Percentiles rank a stretch among this genome's conserved stretches.
These are phyloP conservation scores for Boehmeria nivea DNA, from an alignment of 306 rosid species.

Conservation along the genomic window DNA sequence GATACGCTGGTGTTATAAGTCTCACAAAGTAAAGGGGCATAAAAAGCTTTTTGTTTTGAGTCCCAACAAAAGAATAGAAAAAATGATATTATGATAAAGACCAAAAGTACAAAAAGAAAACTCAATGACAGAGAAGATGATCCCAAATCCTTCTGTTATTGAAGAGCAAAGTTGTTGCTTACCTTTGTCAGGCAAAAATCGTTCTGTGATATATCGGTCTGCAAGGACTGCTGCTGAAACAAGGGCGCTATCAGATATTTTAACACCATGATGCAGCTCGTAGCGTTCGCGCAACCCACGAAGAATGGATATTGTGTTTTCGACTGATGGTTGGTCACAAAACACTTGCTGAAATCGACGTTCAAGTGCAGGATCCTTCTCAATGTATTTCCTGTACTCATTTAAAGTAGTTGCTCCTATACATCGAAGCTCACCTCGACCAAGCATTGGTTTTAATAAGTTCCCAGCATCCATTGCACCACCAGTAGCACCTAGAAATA, in stretches of 20 bases:
- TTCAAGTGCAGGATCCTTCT: constrained; percentile 96
- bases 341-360: constrained; percentile 96
- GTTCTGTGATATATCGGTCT: constrained; percentile 80
- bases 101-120: not conserved
- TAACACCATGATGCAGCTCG: constrained; percentile 98
- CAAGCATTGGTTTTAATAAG: constrained; percentile 96
- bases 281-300: constrained; percentile 97
- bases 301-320: constrained; percentile 89
- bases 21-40: too few relatives aligned
- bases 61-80: too few relatives aligned
- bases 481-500: constrained; percentile 73
- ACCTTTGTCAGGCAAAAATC: constrained; percentile 98
- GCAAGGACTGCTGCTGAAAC: constrained; percentile 95
- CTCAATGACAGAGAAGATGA: not conserved
- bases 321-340: constrained; percentile 89
- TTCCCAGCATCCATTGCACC: constrained; percentile 99
- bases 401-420: constrained; percentile 93
- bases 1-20: constrained; percentile 16
- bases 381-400: constrained; percentile 87
- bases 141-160: not conserved
- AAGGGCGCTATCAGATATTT: constrained; percentile 93
- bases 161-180: constrained; percentile 4
- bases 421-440: constrained; percentile 96
- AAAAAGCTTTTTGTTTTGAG: too few relatives aligned
- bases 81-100: not conserved